Base-by-base conservation (phyloP, 1,284 basidiomycete genomes). In the Ceratobasidium sp. region DNA sequence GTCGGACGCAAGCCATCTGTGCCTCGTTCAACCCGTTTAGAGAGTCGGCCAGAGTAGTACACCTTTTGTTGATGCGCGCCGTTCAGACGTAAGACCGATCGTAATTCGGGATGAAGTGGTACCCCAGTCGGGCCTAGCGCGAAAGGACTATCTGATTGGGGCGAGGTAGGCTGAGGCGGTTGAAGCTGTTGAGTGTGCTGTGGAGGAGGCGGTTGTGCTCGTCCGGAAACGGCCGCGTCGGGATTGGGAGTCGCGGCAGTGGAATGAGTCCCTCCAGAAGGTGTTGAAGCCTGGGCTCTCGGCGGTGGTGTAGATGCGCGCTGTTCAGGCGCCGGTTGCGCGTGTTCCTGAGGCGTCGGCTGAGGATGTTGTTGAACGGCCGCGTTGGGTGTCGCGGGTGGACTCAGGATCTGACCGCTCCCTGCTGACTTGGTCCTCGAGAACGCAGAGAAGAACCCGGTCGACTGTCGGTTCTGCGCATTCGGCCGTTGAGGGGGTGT, bases 11-110 rank as follows among this genome's bases (percentile, higher is more conserved):
- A 87, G 9, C 94, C 93, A 78, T 94, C 92, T 3, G 92, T 85
- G 74, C 87, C 89, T 74, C 88, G 88, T 82, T 91, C 93, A 77
- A 89, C 82, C n/a, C 86, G 85, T 54, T 90, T 88, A 18, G 91
- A 83, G 35, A 94, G 86, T n/a, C 90, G 91, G 5, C 92, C 92
- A 16, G 92, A 93, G 80, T 89, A 92, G 81, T 94, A 93, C 8
- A 93, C 84, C 79, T 93, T 92, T 83, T 89, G 90, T 0, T 89
- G 86, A 78, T 93, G 91, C 8, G 89, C 88, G 43, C 87, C 82
- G 23, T 87, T 89, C 55, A 92, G 84, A 71, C 87, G 85, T 32
- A 92, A 87, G 66, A 92, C 87, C 0, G 90, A 92, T 62, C 89
- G 87, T 73, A 94, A 92, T 82, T 93, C 92, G 38, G 91, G 89